Conservation (phyloP, 768 basidiomycete genomes). For the Tulasnella sp. region DNA sequence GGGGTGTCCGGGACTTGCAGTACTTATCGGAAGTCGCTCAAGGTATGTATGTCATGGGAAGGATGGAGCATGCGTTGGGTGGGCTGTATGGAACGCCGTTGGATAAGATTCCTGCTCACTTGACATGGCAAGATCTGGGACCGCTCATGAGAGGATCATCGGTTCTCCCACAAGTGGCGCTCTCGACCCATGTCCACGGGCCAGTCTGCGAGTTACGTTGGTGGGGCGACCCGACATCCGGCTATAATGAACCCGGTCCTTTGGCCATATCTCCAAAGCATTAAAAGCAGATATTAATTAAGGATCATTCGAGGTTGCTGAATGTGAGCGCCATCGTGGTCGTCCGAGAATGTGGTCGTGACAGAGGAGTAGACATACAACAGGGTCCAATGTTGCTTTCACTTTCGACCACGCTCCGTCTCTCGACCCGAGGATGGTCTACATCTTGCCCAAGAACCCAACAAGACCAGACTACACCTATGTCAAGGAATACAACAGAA, state of each 20-base stretch:
- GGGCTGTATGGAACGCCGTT: not conserved
- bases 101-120: not conserved
- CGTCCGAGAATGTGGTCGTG: too few relatives aligned
- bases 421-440: not conserved
- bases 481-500: not conserved
- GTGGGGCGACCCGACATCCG: not conserved
- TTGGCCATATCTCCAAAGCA: too few relatives aligned
- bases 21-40: not conserved
- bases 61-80: not conserved
- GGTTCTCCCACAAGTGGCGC: not conserved
- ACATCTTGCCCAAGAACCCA: constrained; percentile 5
- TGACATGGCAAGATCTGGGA: not conserved
- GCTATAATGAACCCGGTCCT: not conserved
- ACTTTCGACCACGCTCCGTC: not conserved
- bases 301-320: too few relatives aligned
- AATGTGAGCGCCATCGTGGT: too few relatives aligned
- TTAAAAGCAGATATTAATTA: too few relatives aligned
- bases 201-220: not conserved
- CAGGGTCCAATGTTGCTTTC: not conserved
- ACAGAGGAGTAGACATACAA: not conserved
- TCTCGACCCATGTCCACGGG: not conserved
- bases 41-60: not conserved
- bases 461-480: not conserved
- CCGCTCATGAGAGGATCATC: not conserved
- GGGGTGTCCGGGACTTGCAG: not conserved